Conservation (phyloP, 768 basidiomycete genomes). For the Psilocybe azurescens region DNA sequence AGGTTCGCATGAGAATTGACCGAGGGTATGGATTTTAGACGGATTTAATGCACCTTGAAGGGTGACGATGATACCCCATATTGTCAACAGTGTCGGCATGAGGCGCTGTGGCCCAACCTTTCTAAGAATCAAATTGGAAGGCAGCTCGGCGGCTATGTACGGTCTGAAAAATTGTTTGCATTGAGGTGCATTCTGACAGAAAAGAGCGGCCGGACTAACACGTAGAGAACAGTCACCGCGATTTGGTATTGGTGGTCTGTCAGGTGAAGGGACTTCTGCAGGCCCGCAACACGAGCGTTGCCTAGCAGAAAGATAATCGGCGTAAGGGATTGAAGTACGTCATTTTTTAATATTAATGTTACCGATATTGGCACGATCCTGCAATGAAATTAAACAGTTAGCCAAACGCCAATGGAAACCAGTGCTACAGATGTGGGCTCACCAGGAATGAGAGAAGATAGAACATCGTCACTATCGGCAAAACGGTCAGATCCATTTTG, state of each 20-base stretch:
- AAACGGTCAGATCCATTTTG: constrained; percentile 30
- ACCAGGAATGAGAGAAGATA: constrained; percentile 40
- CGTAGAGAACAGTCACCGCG: constrained; percentile 33
- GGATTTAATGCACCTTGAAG: constrained; percentile 46
- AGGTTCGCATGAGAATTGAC: too few relatives aligned
- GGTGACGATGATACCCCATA: constrained; percentile 56
- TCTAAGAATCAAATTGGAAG: constrained; percentile 48
- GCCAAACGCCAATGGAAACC: neutral
- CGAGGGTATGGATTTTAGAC: too few relatives aligned
- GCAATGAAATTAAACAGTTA: neutral
- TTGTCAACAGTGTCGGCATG: constrained; percentile 50
- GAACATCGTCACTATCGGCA: constrained; percentile 40
- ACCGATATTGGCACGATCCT: constrained; percentile 42
- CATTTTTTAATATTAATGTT: neutral
- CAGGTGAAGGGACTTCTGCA: constrained; percentile 46
- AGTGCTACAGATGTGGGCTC: constrained; percentile 3
- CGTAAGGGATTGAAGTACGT: neutral
- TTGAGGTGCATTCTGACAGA: neutral
- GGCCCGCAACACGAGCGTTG: constrained; percentile 52
- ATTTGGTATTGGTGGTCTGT: constrained; percentile 43
- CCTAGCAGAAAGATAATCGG: constrained; percentile 24
- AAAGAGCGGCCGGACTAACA: constrained; percentile 21
- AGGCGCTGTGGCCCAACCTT: constrained; percentile 51
- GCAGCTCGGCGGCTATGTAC: constrained; percentile 52
- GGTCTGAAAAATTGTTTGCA: constrained; percentile 28